A percentile compares a stretch with the other conserved stretches of the same genome.
These are phyloP conservation scores for Tulasnella calospora DNA, from an alignment of 768 basidiomycete species.

Conservation along the genomic window DNA sequence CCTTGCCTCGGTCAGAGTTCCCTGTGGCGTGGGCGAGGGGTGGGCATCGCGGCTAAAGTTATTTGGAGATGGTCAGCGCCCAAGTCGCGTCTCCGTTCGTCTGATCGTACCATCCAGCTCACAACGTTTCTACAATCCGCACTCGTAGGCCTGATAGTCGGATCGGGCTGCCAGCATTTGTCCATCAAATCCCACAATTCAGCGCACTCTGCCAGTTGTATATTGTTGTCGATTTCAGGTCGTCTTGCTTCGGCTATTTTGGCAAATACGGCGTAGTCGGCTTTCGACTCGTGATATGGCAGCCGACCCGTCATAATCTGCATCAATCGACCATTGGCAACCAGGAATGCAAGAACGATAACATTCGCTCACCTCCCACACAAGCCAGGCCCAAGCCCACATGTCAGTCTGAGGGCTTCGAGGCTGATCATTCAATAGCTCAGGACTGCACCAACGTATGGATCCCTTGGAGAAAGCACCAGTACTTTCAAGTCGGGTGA, in stretches of 20 bases:
- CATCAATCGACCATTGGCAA: background rate
- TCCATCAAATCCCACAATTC: background rate
- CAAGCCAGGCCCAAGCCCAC: background rate
- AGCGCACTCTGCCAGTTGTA: background rate
- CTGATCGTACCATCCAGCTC: background rate
- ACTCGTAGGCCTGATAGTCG: background rate
- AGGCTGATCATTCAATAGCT: background rate
- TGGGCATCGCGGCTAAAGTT: background rate
- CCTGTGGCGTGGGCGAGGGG: background rate
- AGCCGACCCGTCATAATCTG: background rate
- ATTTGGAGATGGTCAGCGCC: background rate
- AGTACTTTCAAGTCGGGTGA: background rate
- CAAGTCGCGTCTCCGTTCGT: background rate
- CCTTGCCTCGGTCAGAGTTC: background rate
- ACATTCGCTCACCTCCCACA: background rate
- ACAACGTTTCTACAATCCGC: background rate
- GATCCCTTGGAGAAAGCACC: background rate
- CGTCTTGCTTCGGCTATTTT: background rate
- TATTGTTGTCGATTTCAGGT: background rate
- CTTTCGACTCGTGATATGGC: background rate
- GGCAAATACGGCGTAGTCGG: background rate
- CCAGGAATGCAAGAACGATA: background rate
- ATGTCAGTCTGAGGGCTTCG: background rate
- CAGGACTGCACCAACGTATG: slow-evolving; percentile 12
- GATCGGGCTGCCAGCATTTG: background rate